Evolutionary conservation across 1,284 basidiomycete genomes (phyloP).

Genomic region (Somion occarium): DNA sequence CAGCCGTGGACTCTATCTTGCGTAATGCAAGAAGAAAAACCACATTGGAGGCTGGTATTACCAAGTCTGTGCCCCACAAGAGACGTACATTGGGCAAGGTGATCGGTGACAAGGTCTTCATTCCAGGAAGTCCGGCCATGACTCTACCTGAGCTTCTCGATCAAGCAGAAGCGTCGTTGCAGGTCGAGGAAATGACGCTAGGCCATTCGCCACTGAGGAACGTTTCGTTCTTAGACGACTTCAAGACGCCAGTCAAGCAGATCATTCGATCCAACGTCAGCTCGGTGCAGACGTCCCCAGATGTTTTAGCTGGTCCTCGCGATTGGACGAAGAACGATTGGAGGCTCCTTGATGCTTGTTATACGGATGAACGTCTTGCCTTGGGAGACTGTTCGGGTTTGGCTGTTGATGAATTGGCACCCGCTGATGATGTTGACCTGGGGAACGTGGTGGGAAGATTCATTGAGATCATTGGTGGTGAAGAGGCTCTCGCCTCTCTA

Average conservation of each 20-base stretch:
- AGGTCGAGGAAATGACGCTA: slow-evolving; percentile 14
- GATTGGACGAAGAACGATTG: slow-evolving; percentile 70
- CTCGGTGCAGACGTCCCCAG: slow-evolving; percentile 6
- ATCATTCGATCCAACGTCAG: slow-evolving; percentile 16
- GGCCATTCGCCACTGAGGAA: slow-evolving; percentile 1
- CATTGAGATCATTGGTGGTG: slow-evolving; percentile 39
- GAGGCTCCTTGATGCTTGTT: slow-evolving; percentile 71
- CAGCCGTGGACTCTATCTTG: slow-evolving; percentile 30
- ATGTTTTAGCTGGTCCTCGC: slow-evolving; percentile 16
- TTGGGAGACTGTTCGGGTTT: slow-evolving; percentile 32
- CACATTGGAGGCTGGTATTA: slow-evolving; percentile 32
- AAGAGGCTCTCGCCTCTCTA: slow-evolving; percentile 29
- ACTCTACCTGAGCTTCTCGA: slow-evolving; percentile 52
- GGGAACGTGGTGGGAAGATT: slow-evolving; percentile 57
- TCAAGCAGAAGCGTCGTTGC: slow-evolving; percentile 53
- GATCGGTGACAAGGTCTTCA: slow-evolving; percentile 46
- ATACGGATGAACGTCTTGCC: slow-evolving; percentile 61
- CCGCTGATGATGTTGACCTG: slow-evolving; percentile 44
- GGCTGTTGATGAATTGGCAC: slow-evolving; percentile 33
- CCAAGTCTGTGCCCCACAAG: slow-evolving; percentile 23
- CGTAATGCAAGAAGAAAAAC: slow-evolving; percentile 32
- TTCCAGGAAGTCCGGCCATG: slow-evolving; percentile 49
- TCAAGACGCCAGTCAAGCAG: slow-evolving; percentile 8
- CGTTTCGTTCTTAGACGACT: slow-evolving; percentile 1
- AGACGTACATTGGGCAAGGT: slow-evolving; percentile 39